These are phyloP conservation scores for Ganoderma meredithae DNA, from an alignment of 1,284 basidiomycete genomes.

Conservation along the genomic window DNA sequence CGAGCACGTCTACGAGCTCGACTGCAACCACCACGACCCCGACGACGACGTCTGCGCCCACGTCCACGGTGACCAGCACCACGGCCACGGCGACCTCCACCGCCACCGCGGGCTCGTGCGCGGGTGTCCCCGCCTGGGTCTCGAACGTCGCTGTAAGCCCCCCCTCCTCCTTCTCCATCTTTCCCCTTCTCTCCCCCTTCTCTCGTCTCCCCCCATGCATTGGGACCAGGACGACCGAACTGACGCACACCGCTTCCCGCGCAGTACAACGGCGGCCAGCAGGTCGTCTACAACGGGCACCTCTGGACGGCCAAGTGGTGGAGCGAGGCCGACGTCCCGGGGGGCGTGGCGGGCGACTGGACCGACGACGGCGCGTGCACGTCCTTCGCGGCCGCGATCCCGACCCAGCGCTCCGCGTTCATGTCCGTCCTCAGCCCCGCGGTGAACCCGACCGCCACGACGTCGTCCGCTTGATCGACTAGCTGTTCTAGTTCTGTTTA, in stretches of 20 bases:
- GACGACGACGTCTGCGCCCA: slow-evolving; percentile 37
- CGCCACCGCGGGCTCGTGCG: slow-evolving; percentile 47
- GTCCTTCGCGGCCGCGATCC: slow-evolving; percentile 26
- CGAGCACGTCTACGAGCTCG: slow-evolving; percentile 32
- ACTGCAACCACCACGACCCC: slow-evolving; percentile 19
- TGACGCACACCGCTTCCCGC: slow-evolving; percentile 20
- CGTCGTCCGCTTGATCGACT: not conserved
- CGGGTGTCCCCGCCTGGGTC: slow-evolving; percentile 56
- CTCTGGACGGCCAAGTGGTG: slow-evolving; percentile 71
- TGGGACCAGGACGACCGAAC: no score
- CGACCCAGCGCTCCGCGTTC: slow-evolving; percentile 19
- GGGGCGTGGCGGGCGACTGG: slow-evolving; percentile 52
- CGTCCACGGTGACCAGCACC: slow-evolving; percentile 32
- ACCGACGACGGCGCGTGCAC: slow-evolving; percentile 47
- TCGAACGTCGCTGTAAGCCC: slow-evolving; percentile 50
- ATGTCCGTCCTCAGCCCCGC: slow-evolving; percentile 1
- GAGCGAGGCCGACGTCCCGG: slow-evolving; percentile 55
- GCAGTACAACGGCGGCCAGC: slow-evolving; percentile 55
- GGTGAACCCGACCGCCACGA: not conserved
- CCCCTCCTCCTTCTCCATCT: slow-evolving; percentile 17
- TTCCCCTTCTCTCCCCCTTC: slow-evolving; percentile 26
- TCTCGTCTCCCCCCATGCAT: no score
- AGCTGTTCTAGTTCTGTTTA: not conserved
- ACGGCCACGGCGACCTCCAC: slow-evolving; percentile 40
- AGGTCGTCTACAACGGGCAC: slow-evolving; percentile 53